phyloP scores from a whole-genome alignment of 441 rosid genomes.

The Arabidopsis hybrid region DNA sequence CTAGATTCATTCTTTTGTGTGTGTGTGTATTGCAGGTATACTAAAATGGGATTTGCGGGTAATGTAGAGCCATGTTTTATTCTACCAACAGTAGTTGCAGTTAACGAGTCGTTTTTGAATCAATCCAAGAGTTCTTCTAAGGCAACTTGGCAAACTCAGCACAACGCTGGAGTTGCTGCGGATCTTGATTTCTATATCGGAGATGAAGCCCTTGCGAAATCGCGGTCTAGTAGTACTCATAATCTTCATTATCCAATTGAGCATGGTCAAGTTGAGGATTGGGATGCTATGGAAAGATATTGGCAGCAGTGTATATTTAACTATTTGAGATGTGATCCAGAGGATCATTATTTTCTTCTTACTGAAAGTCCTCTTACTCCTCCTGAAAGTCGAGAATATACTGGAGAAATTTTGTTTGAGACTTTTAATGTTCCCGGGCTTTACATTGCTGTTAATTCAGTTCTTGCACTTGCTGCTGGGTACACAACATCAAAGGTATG shows the following conservation, averaged over 20 bases:
- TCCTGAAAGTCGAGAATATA: constrained; percentile 94
- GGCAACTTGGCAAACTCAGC: constrained; percentile 82
- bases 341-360: constrained; percentile 96
- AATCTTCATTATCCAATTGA: constrained; percentile 84
- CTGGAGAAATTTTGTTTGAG: constrained; percentile 99
- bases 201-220: constrained; percentile 79
- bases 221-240: constrained; percentile 78
- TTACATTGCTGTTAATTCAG: constrained; percentile 96
- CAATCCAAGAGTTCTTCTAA: constrained; percentile 77
- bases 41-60: constrained; percentile 98
- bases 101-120: constrained; percentile 86
- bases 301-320: constrained; percentile 99
- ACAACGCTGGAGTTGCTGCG: constrained; percentile 98
- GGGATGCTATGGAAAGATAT: constrained; percentile 99
- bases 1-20: constrained; percentile 4
- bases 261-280: constrained; percentile 92
- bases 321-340: constrained; percentile 97
- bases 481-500: constrained; percentile 95
- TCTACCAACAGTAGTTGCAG: constrained; percentile 91
- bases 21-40: constrained; percentile 62
- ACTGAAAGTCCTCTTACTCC: constrained; percentile 98
- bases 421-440: constrained; percentile 97
- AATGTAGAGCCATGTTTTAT: constrained; percentile 98
- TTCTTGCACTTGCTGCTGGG: constrained; percentile 98
- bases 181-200: constrained; percentile 95